These are phyloP conservation scores for Chaetomium fimeti DNA, from an alignment of 495 filamentous ascomycete species.

Conservation along the genomic window DNA sequence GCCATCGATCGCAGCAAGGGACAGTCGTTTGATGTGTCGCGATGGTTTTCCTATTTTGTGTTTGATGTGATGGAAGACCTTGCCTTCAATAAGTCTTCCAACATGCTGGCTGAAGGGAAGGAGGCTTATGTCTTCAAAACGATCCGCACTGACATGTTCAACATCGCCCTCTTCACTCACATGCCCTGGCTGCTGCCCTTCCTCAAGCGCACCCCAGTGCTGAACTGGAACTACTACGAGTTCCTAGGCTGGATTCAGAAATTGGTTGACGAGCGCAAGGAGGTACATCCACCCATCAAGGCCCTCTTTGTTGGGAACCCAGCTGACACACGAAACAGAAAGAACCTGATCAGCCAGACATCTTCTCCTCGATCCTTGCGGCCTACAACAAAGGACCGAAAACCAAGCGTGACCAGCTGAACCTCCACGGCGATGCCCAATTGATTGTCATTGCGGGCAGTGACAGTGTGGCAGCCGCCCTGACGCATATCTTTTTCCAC, in stretches of 20 bases:
- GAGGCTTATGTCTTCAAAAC: slow-evolving; percentile 25
- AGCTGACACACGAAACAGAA: slow-evolving; percentile 24
- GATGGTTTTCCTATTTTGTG: slow-evolving; percentile 49
- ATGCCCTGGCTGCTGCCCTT: slow-evolving; percentile 31
- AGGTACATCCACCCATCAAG: background rate
- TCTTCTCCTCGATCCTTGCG: slow-evolving; percentile 42
- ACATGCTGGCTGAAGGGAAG: slow-evolving; percentile 25
- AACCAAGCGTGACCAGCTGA: slow-evolving; percentile 36
- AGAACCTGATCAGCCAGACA: slow-evolving; percentile 39
- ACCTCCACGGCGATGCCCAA: slow-evolving; percentile 41
- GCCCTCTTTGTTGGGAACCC: too few species aligned
- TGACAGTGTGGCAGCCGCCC: slow-evolving; percentile 52
- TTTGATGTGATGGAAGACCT: slow-evolving; percentile 57
- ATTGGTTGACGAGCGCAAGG: slow-evolving; percentile 35
- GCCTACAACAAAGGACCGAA: slow-evolving; percentile 36
- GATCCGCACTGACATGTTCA: slow-evolving; percentile 29
- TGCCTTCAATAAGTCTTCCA: slow-evolving; percentile 48
- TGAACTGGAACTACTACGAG: slow-evolving; percentile 26
- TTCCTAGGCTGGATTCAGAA: slow-evolving; percentile 26
- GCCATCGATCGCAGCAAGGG: slow-evolving; percentile 12
- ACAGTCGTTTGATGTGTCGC: slow-evolving; percentile 39
- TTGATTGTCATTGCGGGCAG: slow-evolving; percentile 50
- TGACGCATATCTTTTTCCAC: slow-evolving; percentile 52
- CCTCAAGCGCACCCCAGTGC: slow-evolving; percentile 24
- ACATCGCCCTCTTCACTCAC: slow-evolving; percentile 28